Evolutionary conservation across 2,329 filamentous ascomycete species (phyloP), one percentile per base, ranked within the genome.

Genomic region (Diaporthe citri): DNA sequence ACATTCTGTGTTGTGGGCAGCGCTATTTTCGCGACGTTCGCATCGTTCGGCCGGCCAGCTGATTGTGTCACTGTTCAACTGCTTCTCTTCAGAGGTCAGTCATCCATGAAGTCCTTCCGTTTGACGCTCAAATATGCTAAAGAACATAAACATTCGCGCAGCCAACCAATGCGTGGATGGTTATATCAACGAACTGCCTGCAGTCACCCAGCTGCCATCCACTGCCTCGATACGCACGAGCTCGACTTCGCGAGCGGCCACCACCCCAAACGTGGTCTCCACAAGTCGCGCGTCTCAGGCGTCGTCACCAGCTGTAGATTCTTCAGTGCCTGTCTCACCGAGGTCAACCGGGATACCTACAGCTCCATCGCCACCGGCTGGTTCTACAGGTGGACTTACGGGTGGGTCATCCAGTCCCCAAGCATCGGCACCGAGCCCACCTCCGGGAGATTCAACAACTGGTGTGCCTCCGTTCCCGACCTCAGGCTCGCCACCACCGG

Each of bases 1-100:
- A 39, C 43, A 2, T 67, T 67, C 13, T 67, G 64, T 20, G 64
- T 67, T 12, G 64, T 67, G 7, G 64, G 64, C 34, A 51, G 31
- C 22, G 46, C 46, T 2, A 67, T 67, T 34, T 67, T 52, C 22
- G 64, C 46, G 9, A 67, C 64, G 3, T 67, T 67, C 31, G 22
- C 43, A 28, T n/a, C 31, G 31, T 28, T 12, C 4, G 64, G 31
- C 20, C 20, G 28, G 15, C 64, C 64, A 25, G 48, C 46, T 6
- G 22, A 20, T 15, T 67, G 64, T 34, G 22, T 39, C 22, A 67
- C 8, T 25, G 64, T 67, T 4, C 31, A 67, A 36, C 64, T 67
- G 15, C 13, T 67, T 15, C 22, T 67, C 25, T 7, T 67, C 22
- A 36, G 22, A 67, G 46, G 64, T 67, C n/a, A 52, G 64, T 52